These are phyloP conservation scores for Psophocarpus tetragonolobus DNA, from an alignment of 306 rosid species.

Conservation along the genomic window DNA sequence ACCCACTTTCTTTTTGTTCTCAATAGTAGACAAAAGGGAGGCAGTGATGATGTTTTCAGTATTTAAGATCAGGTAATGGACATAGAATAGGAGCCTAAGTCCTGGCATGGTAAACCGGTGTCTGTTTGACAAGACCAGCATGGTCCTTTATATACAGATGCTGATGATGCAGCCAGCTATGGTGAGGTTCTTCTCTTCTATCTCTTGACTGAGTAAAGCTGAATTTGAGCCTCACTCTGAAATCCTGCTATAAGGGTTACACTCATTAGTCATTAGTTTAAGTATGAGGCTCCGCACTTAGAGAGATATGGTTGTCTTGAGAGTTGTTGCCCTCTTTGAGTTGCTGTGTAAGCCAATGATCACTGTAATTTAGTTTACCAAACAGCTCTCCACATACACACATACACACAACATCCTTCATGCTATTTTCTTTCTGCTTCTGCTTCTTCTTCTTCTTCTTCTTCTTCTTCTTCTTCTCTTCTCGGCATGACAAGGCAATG, in stretches of 20 bases:
- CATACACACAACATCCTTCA: not conserved
- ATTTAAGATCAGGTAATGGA: slow-evolving; percentile 16
- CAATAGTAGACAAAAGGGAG: not conserved
- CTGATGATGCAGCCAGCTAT: slow-evolving; percentile 35
- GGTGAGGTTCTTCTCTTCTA: not conserved
- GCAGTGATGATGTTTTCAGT: slow-evolving; percentile 31
- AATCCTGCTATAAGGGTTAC: not conserved
- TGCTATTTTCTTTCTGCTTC: not conserved
- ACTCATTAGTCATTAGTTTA: slow-evolving; percentile 27
- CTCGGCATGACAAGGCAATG: slow-evolving; percentile 22
- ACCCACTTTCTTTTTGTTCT: not conserved
- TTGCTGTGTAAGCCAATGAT: slow-evolving; percentile 28
- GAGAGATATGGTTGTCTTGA: slow-evolving; percentile 25
- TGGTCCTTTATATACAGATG: not conserved
- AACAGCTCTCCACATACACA: slow-evolving; percentile 14
- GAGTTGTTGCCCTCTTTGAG: slow-evolving; percentile 30
- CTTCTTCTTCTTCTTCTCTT: not conserved
- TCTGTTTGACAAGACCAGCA: not conserved
- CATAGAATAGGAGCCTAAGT: not conserved
- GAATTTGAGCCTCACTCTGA: slow-evolving; percentile 25
- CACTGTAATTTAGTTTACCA: not conserved
- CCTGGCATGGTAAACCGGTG: slow-evolving; percentile 27
- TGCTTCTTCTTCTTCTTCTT: not conserved
- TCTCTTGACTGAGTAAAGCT: not conserved
- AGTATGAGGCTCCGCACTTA: slow-evolving; percentile 32